Base-by-base conservation (phyloP, 2,329 filamentous ascomycete genomes). In the Mycogone perniciosa region DNA sequence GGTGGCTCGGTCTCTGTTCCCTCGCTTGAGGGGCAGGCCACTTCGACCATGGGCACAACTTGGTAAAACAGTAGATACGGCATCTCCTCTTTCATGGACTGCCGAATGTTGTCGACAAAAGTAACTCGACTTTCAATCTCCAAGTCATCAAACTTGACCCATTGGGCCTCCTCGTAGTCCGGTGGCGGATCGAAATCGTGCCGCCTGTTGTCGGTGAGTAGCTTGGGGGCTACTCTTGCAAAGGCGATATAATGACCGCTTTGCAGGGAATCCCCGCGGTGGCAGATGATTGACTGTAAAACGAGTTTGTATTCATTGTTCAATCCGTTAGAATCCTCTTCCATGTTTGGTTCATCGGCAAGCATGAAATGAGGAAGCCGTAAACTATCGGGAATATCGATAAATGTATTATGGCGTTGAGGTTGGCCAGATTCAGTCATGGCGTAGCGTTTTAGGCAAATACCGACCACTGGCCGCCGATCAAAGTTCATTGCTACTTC, bases 31-130 rank as follows among this genome's bases (percentile, higher is more conserved):
- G 72, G 69, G 1, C 71, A 63, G 1, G 75, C 72, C 6, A 86
- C 79, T 50, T 91, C 87, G 31, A 89, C 81, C 61, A 95, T 89
- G 0, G 92, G 91, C 31, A 95, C 80, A 38, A 97, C 88, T 66
- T 96, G 92, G 63, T 96, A 99, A 67, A 97, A 97, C 0, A 99
- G 75, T 6, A 97, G 78, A 65, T 97, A 97, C 0, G 93, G 92
- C 66, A 89, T 95, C 66, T 96, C 91, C n/a, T 86, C 79, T 58
- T 82, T 85, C 45, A 97, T 71, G 0, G 88, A 85, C 58, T 85
- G 71, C 54, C 88, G 84, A 59, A 85, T 81, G 56, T 96, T 86
- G 60, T 95, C 82, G 44, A 96, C 84, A 49, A 86, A 77, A 0
- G 76, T 77, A 3, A 97, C 86, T 29, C 92, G 81, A 50, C 84